Evolutionary conservation across 192 early-diverging fungal species (phyloP), one percentile per base, ranked within the genome.

Genomic region (Piromyces finnis): DNA sequence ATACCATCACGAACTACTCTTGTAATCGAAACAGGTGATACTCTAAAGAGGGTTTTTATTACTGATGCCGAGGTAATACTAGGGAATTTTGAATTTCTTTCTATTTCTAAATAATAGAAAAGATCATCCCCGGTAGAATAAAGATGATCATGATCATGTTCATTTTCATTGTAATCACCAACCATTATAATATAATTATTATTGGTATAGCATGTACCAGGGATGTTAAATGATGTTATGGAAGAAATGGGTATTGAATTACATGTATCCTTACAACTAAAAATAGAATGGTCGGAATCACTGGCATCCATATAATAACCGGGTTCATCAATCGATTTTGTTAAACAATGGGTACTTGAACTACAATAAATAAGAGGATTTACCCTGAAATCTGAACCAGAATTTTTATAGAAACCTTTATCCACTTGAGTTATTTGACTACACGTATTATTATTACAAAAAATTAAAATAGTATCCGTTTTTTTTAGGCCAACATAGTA

Each of bases 201-300:
- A 9, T 0, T 6, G 1, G n/a, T 11, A n/a, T 26, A 9, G 9
- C 26, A 68, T 26, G 18, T n/a, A 22, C 51, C 51, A 22, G 51
- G 51, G n/a, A 11, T 68, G 9, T 32, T 9, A 4, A 26, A n/a
- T 2, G 41, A 3, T 4, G 5, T 0, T 7, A 17, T n/a, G 5
- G 0, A 0, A 0, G 0, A 26, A 9, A n/a, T 0, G n/a, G 26
- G 3, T 26, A 9, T 5, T 1, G 17, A 26, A 9, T 0, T 9
- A 9, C 51, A 22, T 27, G 0, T 68, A 68, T 68, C 26, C 26
- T 2, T 26, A 68, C 51, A 68, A 68, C 9, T n/a, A n/a, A 68
- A 68, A 2, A 68, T 6, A n/a, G 26, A 3, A n/a, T n/a, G 5
- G 0, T 2, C 2, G 5, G 6, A 9, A n/a, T n/a, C n/a, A 68